phyloP scores from a whole-genome alignment of 208 protist genomes.

The Wallacemonas sp. region DNA sequence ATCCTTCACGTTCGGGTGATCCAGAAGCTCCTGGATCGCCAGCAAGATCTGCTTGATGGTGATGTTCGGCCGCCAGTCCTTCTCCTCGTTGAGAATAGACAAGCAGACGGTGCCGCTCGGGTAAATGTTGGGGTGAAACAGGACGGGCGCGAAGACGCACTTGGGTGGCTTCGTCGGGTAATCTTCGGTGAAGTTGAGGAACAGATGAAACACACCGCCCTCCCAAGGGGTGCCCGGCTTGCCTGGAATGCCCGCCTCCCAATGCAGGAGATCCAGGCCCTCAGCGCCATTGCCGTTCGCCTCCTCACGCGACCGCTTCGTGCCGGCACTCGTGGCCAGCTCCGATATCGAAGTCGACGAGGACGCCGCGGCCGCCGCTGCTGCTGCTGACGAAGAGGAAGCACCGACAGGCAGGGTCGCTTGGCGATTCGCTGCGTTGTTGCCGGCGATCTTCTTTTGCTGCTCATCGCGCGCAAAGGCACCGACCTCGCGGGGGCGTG shows the following conservation, averaged over 20 bases:
- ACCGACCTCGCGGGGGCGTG: slow-evolving; percentile 56
- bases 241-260: slow-evolving; percentile 98
- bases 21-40: slow-evolving; percentile 98
- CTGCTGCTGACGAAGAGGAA: slow-evolving; percentile 15
- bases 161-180: slow-evolving; percentile 98
- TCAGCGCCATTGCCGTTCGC: slow-evolving; percentile 36
- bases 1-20: slow-evolving; percentile 97
- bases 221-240: slow-evolving; percentile 96
- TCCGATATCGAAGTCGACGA: background rate
- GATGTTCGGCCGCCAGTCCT: slow-evolving; percentile 98
- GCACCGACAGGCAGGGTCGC: slow-evolving; percentile 1
- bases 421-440: slow-evolving; percentile 16
- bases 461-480: slow-evolving; percentile 5
- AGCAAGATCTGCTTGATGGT: slow-evolving; percentile 99
- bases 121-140: slow-evolving; percentile 99
- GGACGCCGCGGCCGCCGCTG: background rate
- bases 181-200: slow-evolving; percentile 96
- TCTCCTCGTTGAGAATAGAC: slow-evolving; percentile 98
- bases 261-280: slow-evolving; percentile 94
- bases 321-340: background rate
- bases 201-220: slow-evolving; percentile 94
- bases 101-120: slow-evolving; percentile 99
- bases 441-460: slow-evolving; percentile 8
- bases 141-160: slow-evolving; percentile 95
- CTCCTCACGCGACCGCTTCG: slow-evolving; percentile 19